Base-by-base conservation (phyloP, 2,329 filamentous ascomycete species). In the Chaetomiaceae sp. region DNA sequence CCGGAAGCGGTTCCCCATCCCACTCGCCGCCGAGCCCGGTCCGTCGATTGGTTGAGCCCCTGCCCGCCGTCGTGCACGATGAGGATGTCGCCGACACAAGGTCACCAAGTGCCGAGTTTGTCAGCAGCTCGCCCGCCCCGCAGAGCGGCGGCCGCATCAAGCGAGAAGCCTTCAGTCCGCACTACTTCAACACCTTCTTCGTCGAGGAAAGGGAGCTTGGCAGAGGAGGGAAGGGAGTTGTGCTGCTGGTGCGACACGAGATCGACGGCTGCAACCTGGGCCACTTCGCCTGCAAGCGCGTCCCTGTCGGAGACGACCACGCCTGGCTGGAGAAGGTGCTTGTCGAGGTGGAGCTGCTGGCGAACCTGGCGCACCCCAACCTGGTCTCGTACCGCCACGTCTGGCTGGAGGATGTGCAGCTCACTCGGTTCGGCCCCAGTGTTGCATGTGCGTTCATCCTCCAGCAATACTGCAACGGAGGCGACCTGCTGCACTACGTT, bases 371-470 rank as follows among this genome's bases (percentile, higher is more conserved):
- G 0, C 94, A 99, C 66, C 89, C 91, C 53, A 99, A 99, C 59
- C 77, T 99, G 8, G 94, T 99, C 1, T 95, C 91, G 0, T 99
- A 99, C 68, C 87, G 92, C 6, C 94, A 97, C 71, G 94, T 96
- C 29, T 99, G 94, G 94, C 79, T 99, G 15, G 92, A 99, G 69
- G 88, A 96, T 68, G 85, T 87, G 49, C 83, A 87, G 61, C 82
- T 95, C 48, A 92, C 82, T 58, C 85, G 82, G 1, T 99, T 99
- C 68, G 88, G 91, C 0, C 94, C 95, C 0, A 90, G 84, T 51
- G 91, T 99, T 1, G 91, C 91, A 11, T 97, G 92, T 64, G 91
- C 92, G 4, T 99, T 96, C 68, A 99, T 99, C 53, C 78, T 99
- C 7, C 94, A 99, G 67, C 91, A 99, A 66, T 99, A 96, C 65